Evolutionary conservation across 257 asterid genomes (phyloP).

Genomic region (Solanum etuberosum): DNA sequence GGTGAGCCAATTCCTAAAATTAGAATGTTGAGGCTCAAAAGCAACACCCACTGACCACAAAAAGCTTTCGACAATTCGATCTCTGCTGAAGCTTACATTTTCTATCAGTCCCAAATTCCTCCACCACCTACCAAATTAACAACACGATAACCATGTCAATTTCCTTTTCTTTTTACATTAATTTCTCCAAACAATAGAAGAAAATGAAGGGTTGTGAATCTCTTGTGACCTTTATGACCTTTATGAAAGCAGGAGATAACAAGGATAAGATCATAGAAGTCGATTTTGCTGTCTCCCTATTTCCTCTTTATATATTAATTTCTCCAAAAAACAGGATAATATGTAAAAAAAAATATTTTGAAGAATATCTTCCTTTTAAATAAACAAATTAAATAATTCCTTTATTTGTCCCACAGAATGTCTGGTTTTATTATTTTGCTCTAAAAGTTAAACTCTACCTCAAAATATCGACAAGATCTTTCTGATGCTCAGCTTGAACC

Average conservation of each 20-base stretch:
- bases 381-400: neutral
- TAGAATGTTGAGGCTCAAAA: conserved; percentile 31
- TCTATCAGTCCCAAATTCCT: conserved; percentile 13
- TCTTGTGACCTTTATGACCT: no score
- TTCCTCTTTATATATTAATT: neutral
- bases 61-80: conserved; percentile 44
- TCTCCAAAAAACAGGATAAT: neutral
- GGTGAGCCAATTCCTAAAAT: conserved; percentile 40
- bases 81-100: conserved; percentile 34
- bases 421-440: no score
- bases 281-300: neutral
- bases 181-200: neutral
- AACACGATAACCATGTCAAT: neutral
- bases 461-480: conserved; percentile 35
- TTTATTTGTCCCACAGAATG: neutral
- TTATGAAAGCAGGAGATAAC: no score
- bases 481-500: conserved; percentile 38
- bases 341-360: no score
- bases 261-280: no score
- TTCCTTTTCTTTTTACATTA: neutral
- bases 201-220: no score
- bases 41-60: conserved; percentile 48
- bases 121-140: conserved; percentile 33
- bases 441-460: conserved; percentile 15
- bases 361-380: neutral